These are phyloP conservation scores for Isabelozyma rhagii DNA, from an alignment of 805 yeast genomes.

Conservation along the genomic window DNA sequence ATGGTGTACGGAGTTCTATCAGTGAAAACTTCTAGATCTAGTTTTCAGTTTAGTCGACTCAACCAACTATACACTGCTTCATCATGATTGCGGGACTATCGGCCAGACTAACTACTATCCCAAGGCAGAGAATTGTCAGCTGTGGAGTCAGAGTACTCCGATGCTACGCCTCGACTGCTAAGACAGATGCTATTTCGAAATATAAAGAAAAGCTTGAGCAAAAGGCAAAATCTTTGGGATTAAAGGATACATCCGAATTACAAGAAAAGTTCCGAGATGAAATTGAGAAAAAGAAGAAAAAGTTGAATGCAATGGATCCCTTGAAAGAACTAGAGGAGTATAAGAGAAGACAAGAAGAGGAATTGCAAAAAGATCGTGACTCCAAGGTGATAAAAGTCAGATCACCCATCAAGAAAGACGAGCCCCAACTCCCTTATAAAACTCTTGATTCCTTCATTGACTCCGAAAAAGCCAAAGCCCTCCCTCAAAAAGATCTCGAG, in stretches of 20 bases:
- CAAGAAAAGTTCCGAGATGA: conserved; percentile 60
- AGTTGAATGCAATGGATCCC: conserved; percentile 65
- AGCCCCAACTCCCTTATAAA: conserved; percentile 56
- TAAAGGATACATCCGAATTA: conserved; percentile 52
- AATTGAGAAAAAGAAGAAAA: conserved; percentile 52
- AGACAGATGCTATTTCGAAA: conserved; percentile 3
- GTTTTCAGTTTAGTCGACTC: too few relatives aligned
- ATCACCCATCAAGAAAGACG: conserved; percentile 30
- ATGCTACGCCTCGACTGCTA: neutral
- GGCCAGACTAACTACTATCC: neutral
- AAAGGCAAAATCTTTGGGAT: conserved; percentile 34
- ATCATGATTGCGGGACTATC: neutral
- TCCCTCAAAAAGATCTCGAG: conserved; percentile 65
- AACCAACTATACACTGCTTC: neutral
- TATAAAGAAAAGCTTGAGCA: conserved; percentile 32
- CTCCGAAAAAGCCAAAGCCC: conserved; percentile 55
- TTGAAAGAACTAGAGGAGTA: conserved; percentile 61
- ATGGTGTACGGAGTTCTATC: too few relatives aligned
- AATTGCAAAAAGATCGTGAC: conserved; percentile 17
- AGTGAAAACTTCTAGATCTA: too few relatives aligned
- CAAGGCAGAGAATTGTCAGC: neutral
- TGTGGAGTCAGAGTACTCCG: neutral
- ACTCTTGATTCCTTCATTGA: conserved; percentile 71
- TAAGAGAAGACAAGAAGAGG: conserved; percentile 37
- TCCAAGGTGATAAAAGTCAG: conserved; percentile 29